Evolutionary conservation across 768 basidiomycete genomes (phyloP).

Genomic region (Lentinula sp.): DNA sequence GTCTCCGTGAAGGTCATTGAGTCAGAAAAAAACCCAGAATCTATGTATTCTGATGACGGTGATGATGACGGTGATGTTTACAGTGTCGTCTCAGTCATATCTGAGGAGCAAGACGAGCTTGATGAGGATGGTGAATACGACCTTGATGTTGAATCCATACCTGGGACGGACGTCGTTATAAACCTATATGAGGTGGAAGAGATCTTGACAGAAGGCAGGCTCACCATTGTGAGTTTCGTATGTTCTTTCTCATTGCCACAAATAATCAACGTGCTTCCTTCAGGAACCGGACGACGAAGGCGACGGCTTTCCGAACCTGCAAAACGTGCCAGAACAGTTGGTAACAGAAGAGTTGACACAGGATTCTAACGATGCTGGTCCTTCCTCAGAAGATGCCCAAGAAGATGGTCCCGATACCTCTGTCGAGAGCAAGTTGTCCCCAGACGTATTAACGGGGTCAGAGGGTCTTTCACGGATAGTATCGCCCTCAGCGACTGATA

Average conservation of each 20-base stretch:
- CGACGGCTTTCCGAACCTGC: background rate
- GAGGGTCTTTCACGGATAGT: background rate
- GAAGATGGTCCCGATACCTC: background rate
- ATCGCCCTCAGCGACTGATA: too few species aligned
- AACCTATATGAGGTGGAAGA: conserved; percentile 12
- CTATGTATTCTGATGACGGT: background rate
- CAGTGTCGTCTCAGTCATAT: conserved; percentile 6
- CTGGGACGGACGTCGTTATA: conserved; percentile 4
- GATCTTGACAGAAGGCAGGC: conserved; percentile 20
- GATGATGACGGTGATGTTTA: background rate
- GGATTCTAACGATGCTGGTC: background rate
- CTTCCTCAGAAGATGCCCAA: background rate
- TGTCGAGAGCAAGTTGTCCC: background rate
- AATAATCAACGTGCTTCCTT: background rate
- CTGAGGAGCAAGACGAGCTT: conserved; percentile 7
- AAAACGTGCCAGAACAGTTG: background rate
- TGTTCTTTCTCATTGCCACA: background rate
- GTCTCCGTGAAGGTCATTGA: background rate
- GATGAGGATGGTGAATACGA: conserved; percentile 11
- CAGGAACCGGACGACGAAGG: conserved; percentile 10
- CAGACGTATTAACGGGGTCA: background rate
- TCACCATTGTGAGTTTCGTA: conserved; percentile 21
- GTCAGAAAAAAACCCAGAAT: background rate
- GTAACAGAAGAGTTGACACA: background rate
- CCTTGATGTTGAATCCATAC: conserved; percentile 11